phyloP scores from a whole-genome alignment of 1,284 basidiomycete species.

The Hemileia vastatrix region DNA sequence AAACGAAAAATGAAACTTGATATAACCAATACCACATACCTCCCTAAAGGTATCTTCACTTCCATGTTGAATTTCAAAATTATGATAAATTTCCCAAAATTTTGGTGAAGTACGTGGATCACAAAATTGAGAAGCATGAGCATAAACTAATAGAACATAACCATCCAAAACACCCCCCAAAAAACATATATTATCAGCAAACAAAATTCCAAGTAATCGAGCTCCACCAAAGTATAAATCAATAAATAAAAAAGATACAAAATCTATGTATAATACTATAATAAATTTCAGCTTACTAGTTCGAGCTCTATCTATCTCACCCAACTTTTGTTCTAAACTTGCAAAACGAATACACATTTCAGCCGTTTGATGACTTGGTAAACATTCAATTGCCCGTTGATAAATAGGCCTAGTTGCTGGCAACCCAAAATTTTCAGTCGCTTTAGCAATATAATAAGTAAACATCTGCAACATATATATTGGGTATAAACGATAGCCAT shows the following conservation, averaged over 20 bases:
- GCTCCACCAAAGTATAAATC: not conserved
- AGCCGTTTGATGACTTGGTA: slow-evolving; percentile 90
- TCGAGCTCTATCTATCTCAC: slow-evolving; percentile 94
- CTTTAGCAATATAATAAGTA: slow-evolving; percentile 94
- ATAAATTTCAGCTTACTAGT: slow-evolving; percentile 49
- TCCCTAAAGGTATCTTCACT: slow-evolving; percentile 8
- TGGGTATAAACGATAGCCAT: slow-evolving; percentile 16
- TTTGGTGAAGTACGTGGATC: slow-evolving; percentile 62
- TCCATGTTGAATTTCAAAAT: slow-evolving; percentile 11
- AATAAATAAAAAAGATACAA: not conserved
- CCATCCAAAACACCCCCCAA: not conserved
- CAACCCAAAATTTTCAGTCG: slow-evolving; percentile 85
- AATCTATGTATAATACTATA: not conserved
- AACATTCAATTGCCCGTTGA: slow-evolving; percentile 83
- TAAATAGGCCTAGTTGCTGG: slow-evolving; percentile 95
- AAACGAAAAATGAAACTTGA: not conserved
- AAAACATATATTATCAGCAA: not conserved
- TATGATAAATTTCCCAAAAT: slow-evolving; percentile 22
- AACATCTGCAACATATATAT: slow-evolving; percentile 61
- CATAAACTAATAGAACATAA: slow-evolving; percentile 56
- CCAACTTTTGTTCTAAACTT: slow-evolving; percentile 88
- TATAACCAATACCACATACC: not conserved
- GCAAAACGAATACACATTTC: slow-evolving; percentile 96
- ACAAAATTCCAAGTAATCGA: not conserved
- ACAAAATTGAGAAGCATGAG: slow-evolving; percentile 95